These are phyloP conservation scores for Fusarium hainanense DNA, from an alignment of 2,329 filamentous ascomycete species.

Conservation along the genomic window DNA sequence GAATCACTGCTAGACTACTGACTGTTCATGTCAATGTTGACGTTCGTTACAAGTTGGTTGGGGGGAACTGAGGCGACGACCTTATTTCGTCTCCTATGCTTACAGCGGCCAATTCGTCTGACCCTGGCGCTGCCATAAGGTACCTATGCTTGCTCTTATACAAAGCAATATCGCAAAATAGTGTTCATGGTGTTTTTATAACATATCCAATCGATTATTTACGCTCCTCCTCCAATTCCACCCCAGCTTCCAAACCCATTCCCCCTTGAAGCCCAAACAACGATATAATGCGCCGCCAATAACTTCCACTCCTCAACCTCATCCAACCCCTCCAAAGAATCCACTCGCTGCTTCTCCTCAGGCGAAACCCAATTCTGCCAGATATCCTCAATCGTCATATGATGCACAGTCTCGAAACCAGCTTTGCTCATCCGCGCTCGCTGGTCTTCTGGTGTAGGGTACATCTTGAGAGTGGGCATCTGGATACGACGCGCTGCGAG, in stretches of 20 bases:
- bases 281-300: slow-evolving; percentile 86
- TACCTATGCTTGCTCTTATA: background rate
- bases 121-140: no score
- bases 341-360: slow-evolving; percentile 82
- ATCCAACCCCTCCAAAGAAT: slow-evolving; percentile 86
- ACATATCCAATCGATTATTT: background rate
- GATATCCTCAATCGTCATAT: slow-evolving; percentile 65
- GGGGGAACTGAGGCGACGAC: no score
- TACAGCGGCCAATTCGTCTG: no score
- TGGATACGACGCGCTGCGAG: slow-evolving; percentile 83
- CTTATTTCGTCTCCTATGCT: no score
- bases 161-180: background rate
- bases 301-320: slow-evolving; percentile 95
- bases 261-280: slow-evolving; percentile 84
- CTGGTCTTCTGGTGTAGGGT: slow-evolving; percentile 76
- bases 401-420: slow-evolving; percentile 67
- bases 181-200: background rate
- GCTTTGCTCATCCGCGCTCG: slow-evolving; percentile 71
- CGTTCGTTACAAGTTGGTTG: no score
- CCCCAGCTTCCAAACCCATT: slow-evolving; percentile 38
- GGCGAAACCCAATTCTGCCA: slow-evolving; percentile 79
- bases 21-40: accelerated
- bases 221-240: slow-evolving; percentile 18
- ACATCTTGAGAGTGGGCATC: slow-evolving; percentile 83
- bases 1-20: accelerated